Base-by-base conservation (phyloP, 345 rosid species). In the Citrus cavaleriei region DNA sequence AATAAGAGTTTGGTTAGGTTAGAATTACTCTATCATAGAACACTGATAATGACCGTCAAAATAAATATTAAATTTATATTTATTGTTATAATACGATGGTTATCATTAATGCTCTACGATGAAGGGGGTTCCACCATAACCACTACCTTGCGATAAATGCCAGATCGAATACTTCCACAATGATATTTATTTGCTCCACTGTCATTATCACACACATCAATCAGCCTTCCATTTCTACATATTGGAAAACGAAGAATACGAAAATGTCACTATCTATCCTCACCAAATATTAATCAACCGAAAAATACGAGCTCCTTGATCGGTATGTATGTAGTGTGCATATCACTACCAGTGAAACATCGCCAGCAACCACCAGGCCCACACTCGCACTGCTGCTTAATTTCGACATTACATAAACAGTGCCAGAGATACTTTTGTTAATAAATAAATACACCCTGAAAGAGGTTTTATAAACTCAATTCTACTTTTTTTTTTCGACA, bases 81-180 rank as follows among this genome's bases (percentile, higher is more conserved):
- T 9, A 38, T 0, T 38, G 0, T 0, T 9, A 38, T 38, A 0
- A 38, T 38, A 0, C 0, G 3, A 8, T 7, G 0, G 0, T 8
- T 7, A 9, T 38, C 0, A 1, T 38, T 38, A 38, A 0, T 1
- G 0, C 10, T 38, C 2, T 8, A 1, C 10, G 0, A 1, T 37
- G 0, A 0, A 37, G 2, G 10, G 10, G 2, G 34, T 32, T 32
- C 34, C 4, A 30, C 32, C 32, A 0, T 3, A n/a, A n/a, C n/a
- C n/a, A n/a, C n/a, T n/a, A n/a, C n/a, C n/a, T n/a, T n/a, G n/a
- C n/a, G n/a, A n/a, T n/a, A 21, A 32, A 22, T 25, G 8, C 66
- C 12, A 37, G 37, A 42, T 27, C n/a, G 60, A 51, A 69, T 59
- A 67, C 28, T 72, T 67, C 58, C 27, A 55, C 6, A 55, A 27